phyloP scores from a whole-genome alignment of 345 rosid species.

The Eucalyptus regnans region DNA sequence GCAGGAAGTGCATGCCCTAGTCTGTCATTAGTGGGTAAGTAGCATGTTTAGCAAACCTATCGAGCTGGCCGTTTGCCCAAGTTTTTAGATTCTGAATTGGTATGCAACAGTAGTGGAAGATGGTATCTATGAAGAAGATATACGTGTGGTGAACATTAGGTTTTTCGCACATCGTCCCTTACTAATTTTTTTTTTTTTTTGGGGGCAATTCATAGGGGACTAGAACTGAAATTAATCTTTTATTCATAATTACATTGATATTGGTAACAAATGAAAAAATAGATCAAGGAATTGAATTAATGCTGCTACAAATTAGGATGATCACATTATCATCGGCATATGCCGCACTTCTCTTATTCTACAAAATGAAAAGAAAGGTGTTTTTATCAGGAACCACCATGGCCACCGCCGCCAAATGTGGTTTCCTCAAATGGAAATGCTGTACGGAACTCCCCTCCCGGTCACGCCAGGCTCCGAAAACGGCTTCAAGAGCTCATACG shows the following conservation, averaged over 20 bases:
- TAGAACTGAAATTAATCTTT: background rate
- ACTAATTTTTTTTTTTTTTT: too few relatives aligned
- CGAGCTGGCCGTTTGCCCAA: background rate
- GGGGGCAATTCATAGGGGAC: background rate
- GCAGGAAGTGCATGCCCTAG: background rate
- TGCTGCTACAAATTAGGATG: background rate
- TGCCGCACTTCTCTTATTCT: background rate
- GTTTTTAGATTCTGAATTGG: background rate
- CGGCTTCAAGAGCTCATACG: conserved; percentile 34
- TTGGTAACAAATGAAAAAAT: background rate
- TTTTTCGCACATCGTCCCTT: background rate
- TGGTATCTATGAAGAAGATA: background rate
- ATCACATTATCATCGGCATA: background rate
- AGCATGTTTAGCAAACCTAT: background rate
- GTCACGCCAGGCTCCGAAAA: conserved; percentile 29
- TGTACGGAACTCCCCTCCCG: conserved; percentile 35
- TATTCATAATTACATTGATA: background rate
- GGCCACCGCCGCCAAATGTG: background rate
- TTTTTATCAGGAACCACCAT: background rate
- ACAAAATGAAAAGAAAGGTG: background rate
- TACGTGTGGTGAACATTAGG: background rate
- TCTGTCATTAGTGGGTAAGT: background rate
- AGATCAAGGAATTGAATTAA: background rate
- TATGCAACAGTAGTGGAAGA: background rate
- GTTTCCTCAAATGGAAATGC: conserved; percentile 18